phyloP scores from a whole-genome alignment of 2,329 filamentous ascomycete species.

The Diaporthe helianthi region DNA sequence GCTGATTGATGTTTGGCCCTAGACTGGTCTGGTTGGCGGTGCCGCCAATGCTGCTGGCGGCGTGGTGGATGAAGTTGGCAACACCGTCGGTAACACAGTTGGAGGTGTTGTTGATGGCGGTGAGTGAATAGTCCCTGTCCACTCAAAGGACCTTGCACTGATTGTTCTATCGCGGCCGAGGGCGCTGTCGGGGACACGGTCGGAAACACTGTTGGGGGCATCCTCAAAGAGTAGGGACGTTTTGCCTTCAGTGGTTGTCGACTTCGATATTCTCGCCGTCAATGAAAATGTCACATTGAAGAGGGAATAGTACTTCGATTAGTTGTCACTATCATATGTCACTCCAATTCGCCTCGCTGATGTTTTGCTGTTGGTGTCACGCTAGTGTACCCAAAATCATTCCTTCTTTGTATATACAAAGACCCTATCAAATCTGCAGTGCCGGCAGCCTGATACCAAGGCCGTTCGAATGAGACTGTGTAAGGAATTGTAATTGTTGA shows the following conservation, averaged over 20 bases:
- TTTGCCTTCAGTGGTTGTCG: neutral
- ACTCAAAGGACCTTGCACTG: neutral
- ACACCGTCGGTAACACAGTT: neutral
- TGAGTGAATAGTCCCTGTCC: neutral
- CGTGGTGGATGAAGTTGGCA: neutral
- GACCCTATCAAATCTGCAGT: slow-evolving; percentile 26
- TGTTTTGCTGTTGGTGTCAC: slow-evolving; percentile 20
- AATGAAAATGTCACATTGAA: neutral
- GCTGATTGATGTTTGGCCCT: neutral
- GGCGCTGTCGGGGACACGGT: neutral
- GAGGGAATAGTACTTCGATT: neutral
- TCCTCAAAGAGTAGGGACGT: slow-evolving; percentile 6
- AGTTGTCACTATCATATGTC: neutral
- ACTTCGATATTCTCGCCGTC: neutral
- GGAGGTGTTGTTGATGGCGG: slow-evolving; percentile 20
- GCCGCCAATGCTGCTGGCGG: neutral
- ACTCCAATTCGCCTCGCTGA: slow-evolving; percentile 29
- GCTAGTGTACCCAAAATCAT: slow-evolving; percentile 14
- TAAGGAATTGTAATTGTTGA: neutral
- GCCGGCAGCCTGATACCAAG: slow-evolving; percentile 1
- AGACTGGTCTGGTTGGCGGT: slow-evolving; percentile 23
- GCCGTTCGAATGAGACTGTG: slow-evolving; percentile 2
- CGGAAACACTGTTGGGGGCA: neutral
- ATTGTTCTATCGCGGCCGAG: neutral
- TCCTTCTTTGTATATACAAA: slow-evolving; percentile 29